Evolutionary conservation across 2,329 filamentous ascomycete genomes (phyloP).

Genomic region (Blastomyces parvus): DNA sequence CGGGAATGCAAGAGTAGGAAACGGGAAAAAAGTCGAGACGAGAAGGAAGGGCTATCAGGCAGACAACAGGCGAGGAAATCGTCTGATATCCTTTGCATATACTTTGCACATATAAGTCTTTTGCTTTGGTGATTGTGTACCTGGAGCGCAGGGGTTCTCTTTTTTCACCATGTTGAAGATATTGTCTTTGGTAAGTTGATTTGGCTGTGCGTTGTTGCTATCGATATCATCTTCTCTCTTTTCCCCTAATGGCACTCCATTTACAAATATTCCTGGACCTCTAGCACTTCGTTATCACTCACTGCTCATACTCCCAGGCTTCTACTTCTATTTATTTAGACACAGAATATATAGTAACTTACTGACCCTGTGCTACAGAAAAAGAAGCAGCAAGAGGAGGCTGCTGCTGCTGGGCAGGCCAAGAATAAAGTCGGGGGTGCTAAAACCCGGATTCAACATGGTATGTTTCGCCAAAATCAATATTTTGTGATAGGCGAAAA

Average conservation of each 20-base stretch:
- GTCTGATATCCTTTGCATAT: not conserved
- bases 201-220: slow-evolving; percentile 1
- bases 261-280: not conserved
- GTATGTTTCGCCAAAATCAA: slow-evolving; percentile 39
- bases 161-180: slow-evolving; percentile 84
- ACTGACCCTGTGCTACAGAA: slow-evolving; percentile 21
- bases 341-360: slow-evolving; percentile 2
- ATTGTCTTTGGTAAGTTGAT: slow-evolving; percentile 79
- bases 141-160: not conserved
- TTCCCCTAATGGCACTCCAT: not conserved
- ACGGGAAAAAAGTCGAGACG: not conserved
- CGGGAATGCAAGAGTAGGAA: not conserved
- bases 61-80: not conserved
- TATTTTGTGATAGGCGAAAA: not conserved
- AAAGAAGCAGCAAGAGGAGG: slow-evolving; percentile 93
- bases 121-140: not conserved
- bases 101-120: not conserved
- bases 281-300: not conserved
- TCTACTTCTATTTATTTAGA: not conserved
- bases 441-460: slow-evolving; percentile 91
- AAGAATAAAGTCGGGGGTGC: slow-evolving; percentile 98
- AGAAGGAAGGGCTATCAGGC: not conserved
- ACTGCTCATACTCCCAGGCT: not conserved
- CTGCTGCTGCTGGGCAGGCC: slow-evolving; percentile 58
- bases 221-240: not conserved